Base-by-base conservation (phyloP, 2,329 filamentous ascomycete species). In the Raffaelea ambrosiae region DNA sequence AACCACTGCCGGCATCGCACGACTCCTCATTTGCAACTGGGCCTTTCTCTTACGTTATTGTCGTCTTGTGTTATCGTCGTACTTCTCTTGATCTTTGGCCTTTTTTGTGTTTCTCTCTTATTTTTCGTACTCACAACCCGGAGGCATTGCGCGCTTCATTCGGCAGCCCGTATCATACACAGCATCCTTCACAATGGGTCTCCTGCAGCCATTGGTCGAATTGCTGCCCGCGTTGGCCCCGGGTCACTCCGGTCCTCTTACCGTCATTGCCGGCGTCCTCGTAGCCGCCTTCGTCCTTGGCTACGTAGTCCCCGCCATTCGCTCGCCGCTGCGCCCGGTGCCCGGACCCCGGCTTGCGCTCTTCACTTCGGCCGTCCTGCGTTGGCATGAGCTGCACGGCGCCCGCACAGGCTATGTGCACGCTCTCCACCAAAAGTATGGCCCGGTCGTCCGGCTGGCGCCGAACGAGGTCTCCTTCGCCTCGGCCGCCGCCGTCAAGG, bases 381-480 rank as follows among this genome's bases (percentile, higher is more conserved):
- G 75, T 55, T 77, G 69, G 65, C 67, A 81, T 46, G 79, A 83
- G 58, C 69, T 83, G 44, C 65, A 63, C 31, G 73, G 71, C 29
- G 64, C 65, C 20, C 66, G 77, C 26, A 79, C 77, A 1, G 57
- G 61, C 40, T 79, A 81, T 52, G 68, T 82, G 26, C 77, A 83
- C 52, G 46, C 54, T 0, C 64, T 82, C 16, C 80, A 84, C 57
- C 55, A 66, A 45, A 60, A 59, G 43, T 79, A 81, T 51, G 79
- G 79, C 1, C 72, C 75, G 0, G 72, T 75, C 0, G 76, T 84
- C 18, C 71, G 79, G 4, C 58, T 83, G 26, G 71, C 69, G 0
- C 79, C 79, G 0, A 71, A 72, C 51, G 79, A 84, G 61, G 73
- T 79, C 3, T 75, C 76, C 0, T 82, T 83, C 51, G 71, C 75